A percentile compares a stretch with the other conserved stretches of the same genome.
phyloP scores from a whole-genome alignment of 2,329 filamentous ascomycete species.

The Geosmithia flava region DNA sequence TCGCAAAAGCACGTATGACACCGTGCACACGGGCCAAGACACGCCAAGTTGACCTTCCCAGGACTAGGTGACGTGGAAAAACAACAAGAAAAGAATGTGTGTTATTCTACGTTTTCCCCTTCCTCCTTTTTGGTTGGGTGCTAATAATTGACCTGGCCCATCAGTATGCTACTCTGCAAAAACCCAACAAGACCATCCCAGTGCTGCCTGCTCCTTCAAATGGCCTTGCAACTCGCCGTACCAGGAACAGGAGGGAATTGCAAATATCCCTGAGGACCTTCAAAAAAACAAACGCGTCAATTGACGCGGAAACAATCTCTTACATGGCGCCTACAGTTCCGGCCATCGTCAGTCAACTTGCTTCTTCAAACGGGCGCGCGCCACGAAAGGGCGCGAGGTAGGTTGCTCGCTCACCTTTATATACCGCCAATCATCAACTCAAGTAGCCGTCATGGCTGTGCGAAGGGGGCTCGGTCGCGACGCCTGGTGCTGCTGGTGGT shows the following conservation, averaged over 20 bases:
- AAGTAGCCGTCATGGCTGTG: constrained; percentile 53
- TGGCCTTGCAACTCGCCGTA: constrained; percentile 1
- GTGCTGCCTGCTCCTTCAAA: neutral
- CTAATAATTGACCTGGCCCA: neutral
- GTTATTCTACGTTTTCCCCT: too few relatives aligned
- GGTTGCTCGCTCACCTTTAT: constrained; percentile 1
- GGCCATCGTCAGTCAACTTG: neutral
- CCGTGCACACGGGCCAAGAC: too few relatives aligned
- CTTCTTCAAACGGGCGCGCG: too few relatives aligned
- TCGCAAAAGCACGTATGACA: too few relatives aligned
- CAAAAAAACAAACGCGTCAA: neutral
- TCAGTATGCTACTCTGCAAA: neutral
- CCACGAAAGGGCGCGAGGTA: too few relatives aligned
- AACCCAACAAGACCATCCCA: neutral
- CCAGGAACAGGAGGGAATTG: neutral
- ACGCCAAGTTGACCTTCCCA: too few relatives aligned
- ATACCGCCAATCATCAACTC: constrained; percentile 21
- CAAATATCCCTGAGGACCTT: neutral
- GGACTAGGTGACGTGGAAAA: too few relatives aligned
- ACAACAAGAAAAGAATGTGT: too few relatives aligned
- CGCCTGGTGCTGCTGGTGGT: constrained; percentile 25
- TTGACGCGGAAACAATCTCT: constrained; percentile 1
- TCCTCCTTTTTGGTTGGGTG: too few relatives aligned
- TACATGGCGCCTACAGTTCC: neutral
- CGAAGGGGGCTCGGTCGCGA: constrained; percentile 56